A percentile compares a stretch with the other conserved stretches of the same genome.
Conservation (phyloP, 306 rosid species). For the Trifolium subterraneum region DNA sequence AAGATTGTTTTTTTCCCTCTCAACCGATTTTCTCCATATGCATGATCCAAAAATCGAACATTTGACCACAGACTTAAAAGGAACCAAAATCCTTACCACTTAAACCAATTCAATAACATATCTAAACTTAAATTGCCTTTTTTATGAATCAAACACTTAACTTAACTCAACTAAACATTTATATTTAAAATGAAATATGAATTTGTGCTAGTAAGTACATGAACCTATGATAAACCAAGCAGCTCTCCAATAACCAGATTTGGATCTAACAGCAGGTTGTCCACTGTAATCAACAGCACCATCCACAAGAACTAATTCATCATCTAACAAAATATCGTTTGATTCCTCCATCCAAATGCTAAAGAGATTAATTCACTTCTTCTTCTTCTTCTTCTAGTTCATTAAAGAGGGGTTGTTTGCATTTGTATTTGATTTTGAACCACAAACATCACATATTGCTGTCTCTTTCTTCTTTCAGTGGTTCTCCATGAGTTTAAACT, state of each 20-base stretch:
- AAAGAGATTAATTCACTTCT: background rate
- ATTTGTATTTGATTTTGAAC: background rate
- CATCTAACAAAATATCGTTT: background rate
- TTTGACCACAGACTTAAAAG: no score
- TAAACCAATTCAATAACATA: no score
- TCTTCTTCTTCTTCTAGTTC: background rate
- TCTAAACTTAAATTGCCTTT: no score
- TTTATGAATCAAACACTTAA: no score
- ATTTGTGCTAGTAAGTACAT: background rate
- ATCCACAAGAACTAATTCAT: background rate
- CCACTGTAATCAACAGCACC: slow-evolving; percentile 52
- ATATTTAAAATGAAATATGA: background rate
- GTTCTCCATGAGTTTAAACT: background rate
- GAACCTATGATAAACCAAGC: slow-evolving; percentile 49
- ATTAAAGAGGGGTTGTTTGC: background rate
- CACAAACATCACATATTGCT: background rate
- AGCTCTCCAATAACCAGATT: slow-evolving; percentile 56
- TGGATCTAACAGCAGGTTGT: slow-evolving; percentile 37
- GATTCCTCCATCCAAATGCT: background rate
- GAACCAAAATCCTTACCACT: no score
- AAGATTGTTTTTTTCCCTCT: no score
- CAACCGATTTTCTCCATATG: no score
- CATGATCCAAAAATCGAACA: no score
- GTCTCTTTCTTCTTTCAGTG: background rate
- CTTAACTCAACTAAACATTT: no score